Evolutionary conservation across 768 basidiomycete genomes (phyloP).

Genomic region (Wakefieldia striispora): DNA sequence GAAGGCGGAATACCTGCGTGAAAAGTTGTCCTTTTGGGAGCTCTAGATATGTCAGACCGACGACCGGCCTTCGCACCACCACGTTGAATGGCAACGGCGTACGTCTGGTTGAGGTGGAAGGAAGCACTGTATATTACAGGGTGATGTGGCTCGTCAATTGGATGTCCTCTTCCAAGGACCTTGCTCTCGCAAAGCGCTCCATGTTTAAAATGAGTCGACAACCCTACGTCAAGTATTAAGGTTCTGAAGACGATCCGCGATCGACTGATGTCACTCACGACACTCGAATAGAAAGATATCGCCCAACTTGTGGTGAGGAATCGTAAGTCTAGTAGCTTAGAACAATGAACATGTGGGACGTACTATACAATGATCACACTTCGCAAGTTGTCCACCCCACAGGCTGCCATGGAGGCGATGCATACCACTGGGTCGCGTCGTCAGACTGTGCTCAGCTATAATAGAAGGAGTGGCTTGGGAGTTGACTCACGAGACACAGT

Average conservation of each 20-base stretch:
- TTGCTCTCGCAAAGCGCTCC: constrained; percentile 13
- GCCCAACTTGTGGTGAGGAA: constrained; percentile 11
- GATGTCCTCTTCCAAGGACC: constrained; percentile 3
- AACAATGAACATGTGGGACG: neutral
- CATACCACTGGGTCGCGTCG: neutral
- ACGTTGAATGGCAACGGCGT: too few species aligned
- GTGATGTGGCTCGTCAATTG: constrained; percentile 8
- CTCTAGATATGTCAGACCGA: neutral
- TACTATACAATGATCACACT: constrained; percentile 2
- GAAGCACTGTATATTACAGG: neutral
- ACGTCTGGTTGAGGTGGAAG: too few species aligned
- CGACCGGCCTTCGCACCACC: neutral
- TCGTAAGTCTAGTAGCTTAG: neutral
- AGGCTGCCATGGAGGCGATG: neutral
- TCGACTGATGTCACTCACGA: constrained; percentile 12
- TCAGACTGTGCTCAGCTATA: neutral
- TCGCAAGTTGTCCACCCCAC: constrained; percentile 1
- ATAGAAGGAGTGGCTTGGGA: neutral
- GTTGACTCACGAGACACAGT: constrained; percentile 37
- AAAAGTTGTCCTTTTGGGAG: too few species aligned
- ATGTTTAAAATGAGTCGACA: constrained; percentile 25
- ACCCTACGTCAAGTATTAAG: constrained; percentile 10
- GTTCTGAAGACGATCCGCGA: neutral
- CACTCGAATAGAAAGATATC: constrained; percentile 9
- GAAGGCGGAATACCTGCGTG: too few species aligned